Conservation (phyloP, 73 alveolate genomes). For the Paraurostyla sp. region DNA sequence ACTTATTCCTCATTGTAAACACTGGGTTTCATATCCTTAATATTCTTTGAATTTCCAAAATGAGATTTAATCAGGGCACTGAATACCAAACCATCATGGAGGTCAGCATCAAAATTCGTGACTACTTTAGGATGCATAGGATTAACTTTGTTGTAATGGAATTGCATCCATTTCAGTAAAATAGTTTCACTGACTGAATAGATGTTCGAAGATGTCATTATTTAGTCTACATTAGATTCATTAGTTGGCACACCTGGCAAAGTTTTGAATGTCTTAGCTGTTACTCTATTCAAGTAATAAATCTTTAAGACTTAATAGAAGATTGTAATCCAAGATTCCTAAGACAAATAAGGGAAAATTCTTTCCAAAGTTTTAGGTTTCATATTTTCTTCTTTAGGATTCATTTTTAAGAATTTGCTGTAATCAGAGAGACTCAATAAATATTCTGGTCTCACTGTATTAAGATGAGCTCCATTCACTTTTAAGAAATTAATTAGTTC, state of each 20-base stretch:
- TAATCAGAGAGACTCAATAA: constrained; percentile 87
- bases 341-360: constrained; percentile 92
- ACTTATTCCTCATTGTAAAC: constrained; percentile 82
- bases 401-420: constrained; percentile 75
- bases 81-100: constrained; percentile 87
- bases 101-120: constrained; percentile 86
- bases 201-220: constrained; percentile 88
- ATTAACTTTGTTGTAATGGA: constrained; percentile 79
- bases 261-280: constrained; percentile 88
- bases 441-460: constrained; percentile 97
- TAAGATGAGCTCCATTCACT: constrained; percentile 96
- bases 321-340: constrained; percentile 96
- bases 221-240: constrained; percentile 84
- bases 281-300: constrained; percentile 94
- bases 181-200: constrained; percentile 94
- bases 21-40: constrained; percentile 76
- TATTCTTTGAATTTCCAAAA: constrained; percentile 78
- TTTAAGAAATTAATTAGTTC: constrained; percentile 93
- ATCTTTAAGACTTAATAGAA: constrained; percentile 93
- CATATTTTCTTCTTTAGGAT: constrained; percentile 85
- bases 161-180: constrained; percentile 94
- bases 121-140: constrained; percentile 81
- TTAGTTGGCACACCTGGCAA: constrained; percentile 95
- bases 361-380: constrained; percentile 85
- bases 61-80: constrained; percentile 84